phyloP scores from a whole-genome alignment of 192 early-diverging fungal species.

The Backusella tuberculispora region DNA sequence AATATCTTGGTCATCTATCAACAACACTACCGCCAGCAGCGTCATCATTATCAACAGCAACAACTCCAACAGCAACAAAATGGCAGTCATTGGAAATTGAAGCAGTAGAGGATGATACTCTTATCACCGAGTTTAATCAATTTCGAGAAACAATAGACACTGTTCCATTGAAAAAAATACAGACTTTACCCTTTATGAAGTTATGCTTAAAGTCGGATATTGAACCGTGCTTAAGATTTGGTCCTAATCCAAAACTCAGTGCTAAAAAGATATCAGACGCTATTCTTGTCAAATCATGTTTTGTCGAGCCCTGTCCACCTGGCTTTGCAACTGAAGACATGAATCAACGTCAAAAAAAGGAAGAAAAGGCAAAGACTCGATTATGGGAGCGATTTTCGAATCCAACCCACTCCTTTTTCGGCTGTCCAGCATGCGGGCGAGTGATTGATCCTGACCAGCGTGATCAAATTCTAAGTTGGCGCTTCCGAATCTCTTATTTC shows the following conservation, averaged over 20 bases:
- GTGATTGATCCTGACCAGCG: constrained; percentile 29
- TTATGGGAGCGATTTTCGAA: constrained; percentile 51
- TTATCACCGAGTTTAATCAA: constrained; percentile 83
- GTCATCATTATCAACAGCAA: background rate
- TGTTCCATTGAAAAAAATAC: constrained; percentile 67
- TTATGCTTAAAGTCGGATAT: constrained; percentile 87
- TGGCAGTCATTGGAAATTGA: constrained; percentile 20
- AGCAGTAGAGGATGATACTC: constrained; percentile 63
- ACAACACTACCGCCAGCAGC: background rate
- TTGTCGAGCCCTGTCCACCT: constrained; percentile 74
- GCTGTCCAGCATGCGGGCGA: constrained; percentile 56
- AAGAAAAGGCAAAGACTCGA: constrained; percentile 46
- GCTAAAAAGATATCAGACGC: constrained; percentile 85
- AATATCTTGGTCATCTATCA: background rate
- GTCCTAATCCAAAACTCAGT: constrained; percentile 83
- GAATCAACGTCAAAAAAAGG: constrained; percentile 37
- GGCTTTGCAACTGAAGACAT: constrained; percentile 41
- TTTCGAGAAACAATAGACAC: constrained; percentile 71
- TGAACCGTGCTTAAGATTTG: constrained; percentile 49
- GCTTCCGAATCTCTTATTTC: constrained; percentile 65
- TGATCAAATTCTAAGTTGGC: constrained; percentile 45
- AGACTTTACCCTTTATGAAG: constrained; percentile 78
- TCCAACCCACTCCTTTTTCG: constrained; percentile 35
- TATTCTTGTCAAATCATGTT: constrained; percentile 78
- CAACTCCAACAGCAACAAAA: background rate